Conservation (phyloP, 768 basidiomycete species). For the Pisolithus albus region DNA sequence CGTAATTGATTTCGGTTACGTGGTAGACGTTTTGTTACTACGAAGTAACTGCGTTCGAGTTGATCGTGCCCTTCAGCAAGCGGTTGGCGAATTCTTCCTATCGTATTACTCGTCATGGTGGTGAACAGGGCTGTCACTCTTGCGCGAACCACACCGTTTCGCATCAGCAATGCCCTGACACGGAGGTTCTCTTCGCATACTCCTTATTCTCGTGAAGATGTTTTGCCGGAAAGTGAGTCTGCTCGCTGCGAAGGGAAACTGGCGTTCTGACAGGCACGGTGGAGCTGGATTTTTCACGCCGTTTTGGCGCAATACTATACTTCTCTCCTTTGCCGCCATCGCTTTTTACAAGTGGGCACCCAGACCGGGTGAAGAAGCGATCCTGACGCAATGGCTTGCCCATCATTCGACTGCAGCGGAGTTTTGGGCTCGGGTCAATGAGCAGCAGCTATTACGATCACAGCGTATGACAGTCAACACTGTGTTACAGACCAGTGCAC, state of each 20-base stretch:
- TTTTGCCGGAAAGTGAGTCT: conserved; percentile 53
- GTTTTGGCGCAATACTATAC: conserved; percentile 60
- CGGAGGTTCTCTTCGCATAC: conserved; percentile 40
- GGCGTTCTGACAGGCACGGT: conserved; percentile 3
- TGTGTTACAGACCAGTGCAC: conserved; percentile 37
- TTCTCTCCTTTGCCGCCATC: conserved; percentile 43
- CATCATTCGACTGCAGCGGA: conserved; percentile 48
- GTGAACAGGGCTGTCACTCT: conserved; percentile 34
- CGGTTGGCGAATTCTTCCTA: neutral
- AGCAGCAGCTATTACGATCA: conserved; percentile 45
- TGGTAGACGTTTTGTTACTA: no score
- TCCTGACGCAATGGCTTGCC: conserved; percentile 61
- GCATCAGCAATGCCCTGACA: conserved; percentile 23
- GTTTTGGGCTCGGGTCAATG: conserved; percentile 50
- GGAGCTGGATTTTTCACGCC: conserved; percentile 50
- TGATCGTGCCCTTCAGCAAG: no score
- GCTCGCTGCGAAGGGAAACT: neutral
- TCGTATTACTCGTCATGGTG: conserved; percentile 30
- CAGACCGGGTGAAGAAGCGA: conserved; percentile 49
- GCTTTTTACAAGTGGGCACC: conserved; percentile 68
- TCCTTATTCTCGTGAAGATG: conserved; percentile 38
- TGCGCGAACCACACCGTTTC: conserved; percentile 29
- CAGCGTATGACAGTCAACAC: conserved; percentile 34
- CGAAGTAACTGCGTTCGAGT: no score
- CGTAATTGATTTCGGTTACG: no score